Evolutionary conservation across 1,284 basidiomycete genomes (phyloP).

Genomic region (Porogramme epimiltina): DNA sequence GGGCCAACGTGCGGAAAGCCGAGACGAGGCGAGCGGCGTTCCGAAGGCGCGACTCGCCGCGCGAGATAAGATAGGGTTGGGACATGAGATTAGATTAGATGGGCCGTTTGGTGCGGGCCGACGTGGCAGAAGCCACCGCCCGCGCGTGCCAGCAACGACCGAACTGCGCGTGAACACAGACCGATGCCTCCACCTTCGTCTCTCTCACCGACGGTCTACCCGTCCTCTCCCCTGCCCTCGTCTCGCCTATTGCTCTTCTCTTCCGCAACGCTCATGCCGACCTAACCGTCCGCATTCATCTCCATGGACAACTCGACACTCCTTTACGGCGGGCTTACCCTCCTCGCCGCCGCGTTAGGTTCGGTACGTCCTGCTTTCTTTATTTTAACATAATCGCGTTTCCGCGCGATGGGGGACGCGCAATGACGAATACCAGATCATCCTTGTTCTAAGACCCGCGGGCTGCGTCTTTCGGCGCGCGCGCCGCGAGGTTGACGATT

Average conservation of each 20-base stretch:
- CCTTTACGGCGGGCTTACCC: conserved; percentile 23
- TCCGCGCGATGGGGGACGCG: conserved; percentile 2
- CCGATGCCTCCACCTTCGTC: neutral
- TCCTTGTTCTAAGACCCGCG: conserved; percentile 88
- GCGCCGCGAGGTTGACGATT: conserved; percentile 72
- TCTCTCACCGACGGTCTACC: neutral
- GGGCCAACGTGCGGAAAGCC: too few species aligned
- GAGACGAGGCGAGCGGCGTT: too few species aligned
- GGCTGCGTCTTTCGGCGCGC: conserved; percentile 42
- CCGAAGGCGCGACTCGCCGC: too few species aligned
- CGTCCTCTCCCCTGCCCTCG: neutral
- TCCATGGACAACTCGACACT: conserved; percentile 27
- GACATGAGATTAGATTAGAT: conserved; percentile 1
- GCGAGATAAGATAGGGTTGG: neutral
- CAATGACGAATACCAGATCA: conserved; percentile 72
- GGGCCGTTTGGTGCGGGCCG: neutral
- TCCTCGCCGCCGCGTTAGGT: conserved; percentile 27
- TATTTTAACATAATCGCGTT: neutral
- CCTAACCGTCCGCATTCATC: conserved; percentile 5
- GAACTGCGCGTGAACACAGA: too few species aligned
- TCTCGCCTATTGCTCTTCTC: neutral
- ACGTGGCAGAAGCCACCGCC: conserved; percentile 13
- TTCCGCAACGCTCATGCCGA: conserved; percentile 14
- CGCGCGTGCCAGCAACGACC: too few species aligned
- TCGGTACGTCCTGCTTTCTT: conserved; percentile 22